These are phyloP conservation scores for Sugiyamaella neomexicana DNA, from an alignment of 1,139 yeast species.

Conservation along the genomic window DNA sequence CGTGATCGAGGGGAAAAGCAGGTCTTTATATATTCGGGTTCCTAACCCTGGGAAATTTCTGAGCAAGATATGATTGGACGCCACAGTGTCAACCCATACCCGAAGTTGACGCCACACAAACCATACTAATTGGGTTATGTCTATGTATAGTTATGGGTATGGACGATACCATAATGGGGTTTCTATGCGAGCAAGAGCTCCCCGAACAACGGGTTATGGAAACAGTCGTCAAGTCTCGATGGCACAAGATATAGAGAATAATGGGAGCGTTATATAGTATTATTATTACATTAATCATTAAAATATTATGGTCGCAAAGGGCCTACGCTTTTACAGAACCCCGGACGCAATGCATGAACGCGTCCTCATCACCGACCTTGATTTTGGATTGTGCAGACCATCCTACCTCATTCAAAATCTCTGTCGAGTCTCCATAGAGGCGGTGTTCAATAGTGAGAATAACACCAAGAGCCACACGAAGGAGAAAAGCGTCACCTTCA, in stretches of 20 bases:
- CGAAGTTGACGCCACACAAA: not conserved
- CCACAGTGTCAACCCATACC: not conserved
- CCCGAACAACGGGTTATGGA: not conserved
- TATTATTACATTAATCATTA: conserved; percentile 10
- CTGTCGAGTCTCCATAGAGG: conserved; percentile 53
- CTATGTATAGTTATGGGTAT: not conserved
- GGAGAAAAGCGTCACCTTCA: conserved; percentile 56
- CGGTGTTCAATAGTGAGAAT: conserved; percentile 51
- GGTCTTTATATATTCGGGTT: conserved; percentile 4
- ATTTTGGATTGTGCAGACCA: conserved; percentile 35
- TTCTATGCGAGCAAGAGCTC: not conserved
- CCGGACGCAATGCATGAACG: conserved; percentile 49
- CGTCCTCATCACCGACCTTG: conserved; percentile 52
- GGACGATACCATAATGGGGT: not conserved
- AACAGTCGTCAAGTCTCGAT: no score
- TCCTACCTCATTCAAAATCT: conserved; percentile 45
- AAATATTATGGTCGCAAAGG: not conserved
- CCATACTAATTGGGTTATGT: not conserved
- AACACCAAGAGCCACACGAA: conserved; percentile 52
- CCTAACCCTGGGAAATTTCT: not conserved
- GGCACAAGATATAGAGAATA: no score
- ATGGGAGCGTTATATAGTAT: not conserved
- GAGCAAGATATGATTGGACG: conserved; percentile 5
- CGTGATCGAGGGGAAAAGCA: conserved; percentile 2
- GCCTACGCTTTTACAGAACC: conserved; percentile 34